These are phyloP conservation scores for Trypanosoma scelopori DNA, from an alignment of 208 protist species.

Conservation along the genomic window DNA sequence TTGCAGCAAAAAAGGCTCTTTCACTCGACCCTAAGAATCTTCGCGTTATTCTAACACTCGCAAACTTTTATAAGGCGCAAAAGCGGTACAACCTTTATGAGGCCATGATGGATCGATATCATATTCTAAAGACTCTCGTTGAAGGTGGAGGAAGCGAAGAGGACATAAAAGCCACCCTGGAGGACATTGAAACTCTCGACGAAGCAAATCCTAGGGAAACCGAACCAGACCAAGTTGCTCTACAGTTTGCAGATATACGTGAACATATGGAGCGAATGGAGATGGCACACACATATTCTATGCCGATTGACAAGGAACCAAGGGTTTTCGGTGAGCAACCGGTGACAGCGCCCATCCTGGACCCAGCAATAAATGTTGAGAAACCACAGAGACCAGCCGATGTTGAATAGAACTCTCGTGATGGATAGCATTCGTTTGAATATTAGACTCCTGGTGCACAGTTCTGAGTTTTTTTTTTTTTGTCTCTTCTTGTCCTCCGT, in stretches of 20 bases:
- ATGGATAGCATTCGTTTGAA: not conserved
- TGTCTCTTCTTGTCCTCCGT: not conserved
- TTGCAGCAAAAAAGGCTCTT: slow-evolving; percentile 62
- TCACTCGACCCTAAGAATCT: slow-evolving; percentile 62
- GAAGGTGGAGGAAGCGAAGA: slow-evolving; percentile 51
- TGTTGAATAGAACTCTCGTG: not conserved
- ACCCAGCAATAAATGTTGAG: slow-evolving; percentile 25
- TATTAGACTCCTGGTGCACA: not conserved
- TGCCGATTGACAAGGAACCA: slow-evolving; percentile 66
- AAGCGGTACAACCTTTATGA: slow-evolving; percentile 50
- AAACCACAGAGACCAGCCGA: slow-evolving; percentile 11
- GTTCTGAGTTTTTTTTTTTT: slow-evolving; percentile 30
- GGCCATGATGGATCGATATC: slow-evolving; percentile 79
- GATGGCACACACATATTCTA: slow-evolving; percentile 56
- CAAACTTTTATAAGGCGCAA: slow-evolving; percentile 74
- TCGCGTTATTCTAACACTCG: slow-evolving; percentile 49
- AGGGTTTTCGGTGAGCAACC: slow-evolving; percentile 37
- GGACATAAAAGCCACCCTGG: slow-evolving; percentile 50
- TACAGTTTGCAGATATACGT: slow-evolving; percentile 31
- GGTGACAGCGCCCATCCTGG: slow-evolving; percentile 27
- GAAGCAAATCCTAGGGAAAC: slow-evolving; percentile 6
- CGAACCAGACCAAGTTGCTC: slow-evolving; percentile 34
- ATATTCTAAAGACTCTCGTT: slow-evolving; percentile 55
- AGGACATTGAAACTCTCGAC: slow-evolving; percentile 60
- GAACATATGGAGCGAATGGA: slow-evolving; percentile 57